Evolutionary conservation across 306 rosid genomes (phyloP), one percentile per base, ranked within the genome.

Genomic region (Cicer chorassanicum): DNA sequence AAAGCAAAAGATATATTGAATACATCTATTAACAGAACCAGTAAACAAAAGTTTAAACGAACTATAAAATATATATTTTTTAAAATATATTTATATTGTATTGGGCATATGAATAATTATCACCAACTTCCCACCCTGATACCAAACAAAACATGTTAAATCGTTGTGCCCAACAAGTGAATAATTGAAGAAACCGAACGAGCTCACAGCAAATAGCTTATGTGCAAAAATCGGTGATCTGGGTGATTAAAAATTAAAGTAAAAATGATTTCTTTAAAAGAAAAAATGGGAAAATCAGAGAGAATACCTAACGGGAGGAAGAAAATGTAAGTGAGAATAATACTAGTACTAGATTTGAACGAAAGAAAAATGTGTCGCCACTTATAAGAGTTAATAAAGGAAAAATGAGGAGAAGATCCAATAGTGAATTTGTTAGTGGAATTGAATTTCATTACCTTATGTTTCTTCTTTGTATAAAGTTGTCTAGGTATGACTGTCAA

Each of bases 181-280:
- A 56, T 64, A 14, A 75, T 49, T 11, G 13, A 59, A 83, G 69
- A 65, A 79, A 56, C 9, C 21, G 14, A 56, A 40, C 3, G 40
- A 10, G 48, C 8, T 18, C 60, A 64, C 14, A 7, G 70, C 15
- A 54, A 46, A 80, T 42, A 48, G 75, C 72, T 46, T 13, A 10
- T 42, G 51, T 21, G 70, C 51, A 61, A 66, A n/a, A 68, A 53
- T 43, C 29, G 41, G 74, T 49, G 80, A 76, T 72, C 71, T 24
- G 82, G 84, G 77, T 36, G 45, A 61, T 67, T 70, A 44, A 48
- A 64, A 76, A 76, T 38, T 10, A 39, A 9, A 45, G 72, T 21
- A 59, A 76, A 70, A 57, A 64, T 46, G 76, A 49, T n/a, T 54
- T 55, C 16, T 69, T 59, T 0, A 8, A 65, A 38, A 51, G 1